These are phyloP conservation scores for Naematelia encephala DNA, from an alignment of 768 basidiomycete species.

Conservation along the genomic window DNA sequence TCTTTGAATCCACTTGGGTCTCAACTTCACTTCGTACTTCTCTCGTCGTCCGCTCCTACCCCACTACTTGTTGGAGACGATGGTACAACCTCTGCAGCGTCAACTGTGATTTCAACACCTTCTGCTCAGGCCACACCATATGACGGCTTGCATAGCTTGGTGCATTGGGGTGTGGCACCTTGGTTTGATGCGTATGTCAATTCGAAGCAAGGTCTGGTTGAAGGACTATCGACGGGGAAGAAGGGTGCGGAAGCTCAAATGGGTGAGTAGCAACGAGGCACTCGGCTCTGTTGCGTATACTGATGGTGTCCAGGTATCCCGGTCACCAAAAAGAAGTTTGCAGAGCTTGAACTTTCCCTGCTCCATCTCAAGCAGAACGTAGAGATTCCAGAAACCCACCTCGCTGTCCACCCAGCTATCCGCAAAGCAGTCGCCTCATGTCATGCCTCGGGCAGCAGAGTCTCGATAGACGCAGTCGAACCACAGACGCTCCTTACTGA, in stretches of 20 bases:
- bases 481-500: slow-evolving; percentile 75
- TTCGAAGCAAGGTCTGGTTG: slow-evolving; percentile 62
- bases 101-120: slow-evolving; percentile 34
- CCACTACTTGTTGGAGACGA: slow-evolving; percentile 28
- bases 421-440: slow-evolving; percentile 73
- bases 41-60: slow-evolving; percentile 55
- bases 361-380: slow-evolving; percentile 97
- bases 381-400: slow-evolving; percentile 94
- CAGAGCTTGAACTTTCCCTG: slow-evolving; percentile 89
- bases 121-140: slow-evolving; percentile 60
- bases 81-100: slow-evolving; percentile 20
- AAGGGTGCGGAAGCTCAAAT: slow-evolving; percentile 79
- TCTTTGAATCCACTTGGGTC: slow-evolving; percentile 70
- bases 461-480: slow-evolving; percentile 71
- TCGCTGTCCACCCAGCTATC: slow-evolving; percentile 85
- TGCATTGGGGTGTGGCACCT: slow-evolving; percentile 92
- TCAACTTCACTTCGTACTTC: slow-evolving; percentile 87
- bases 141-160: slow-evolving; percentile 89
- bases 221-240: slow-evolving; percentile 23
- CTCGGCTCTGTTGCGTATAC: slow-evolving; percentile 14
- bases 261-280: slow-evolving; percentile 55
- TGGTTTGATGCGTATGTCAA: slow-evolving; percentile 99
- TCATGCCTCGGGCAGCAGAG: slow-evolving; percentile 53
- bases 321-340: slow-evolving; percentile 98
- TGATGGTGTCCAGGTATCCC: slow-evolving; percentile 65